phyloP scores from a whole-genome alignment of 768 basidiomycete genomes.

The Chiua virens region DNA sequence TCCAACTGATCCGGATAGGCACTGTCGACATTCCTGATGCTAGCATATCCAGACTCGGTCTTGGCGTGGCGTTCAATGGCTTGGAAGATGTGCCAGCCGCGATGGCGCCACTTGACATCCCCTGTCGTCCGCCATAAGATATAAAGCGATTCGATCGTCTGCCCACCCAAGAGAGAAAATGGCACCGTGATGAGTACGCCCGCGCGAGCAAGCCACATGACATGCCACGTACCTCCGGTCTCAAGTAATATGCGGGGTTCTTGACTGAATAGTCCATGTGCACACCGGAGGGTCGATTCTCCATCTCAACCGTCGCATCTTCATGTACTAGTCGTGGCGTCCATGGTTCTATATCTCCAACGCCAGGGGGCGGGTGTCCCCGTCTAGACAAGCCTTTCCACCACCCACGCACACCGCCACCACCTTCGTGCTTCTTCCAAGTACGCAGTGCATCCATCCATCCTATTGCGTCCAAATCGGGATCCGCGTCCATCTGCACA shows the following conservation, averaged over 20 bases:
- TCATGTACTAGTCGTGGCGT: background rate
- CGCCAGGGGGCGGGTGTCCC: constrained; percentile 51
- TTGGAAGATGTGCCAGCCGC: constrained; percentile 69
- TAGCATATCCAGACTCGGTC: too few relatives aligned
- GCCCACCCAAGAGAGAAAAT: background rate
- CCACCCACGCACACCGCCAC: background rate
- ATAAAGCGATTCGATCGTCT: constrained; percentile 77
- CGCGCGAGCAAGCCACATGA: background rate
- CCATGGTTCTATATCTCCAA: constrained; percentile 36
- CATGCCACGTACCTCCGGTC: constrained; percentile 61
- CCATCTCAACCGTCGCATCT: constrained; percentile 5
- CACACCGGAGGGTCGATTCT: background rate
- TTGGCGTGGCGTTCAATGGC: constrained; percentile 60
- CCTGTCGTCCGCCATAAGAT: constrained; percentile 71
- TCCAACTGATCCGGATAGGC: constrained; percentile 40
- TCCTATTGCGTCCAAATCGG: constrained; percentile 5
- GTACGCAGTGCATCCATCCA: constrained; percentile 37
- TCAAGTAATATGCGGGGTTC: constrained; percentile 51
- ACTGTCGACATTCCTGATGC: constrained; percentile 46
- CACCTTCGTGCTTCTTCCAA: constrained; percentile 41
- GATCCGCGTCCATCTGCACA: constrained; percentile 18
- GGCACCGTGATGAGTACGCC: background rate
- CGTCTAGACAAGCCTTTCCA: background rate
- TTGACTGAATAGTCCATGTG: constrained; percentile 45
- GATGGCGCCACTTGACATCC: constrained; percentile 66